Percentiles rank a stretch among this genome's conserved stretches.
phyloP scores from a whole-genome alignment of 2,329 filamentous ascomycete genomes.

The Tolypocladium inflatum region DNA sequence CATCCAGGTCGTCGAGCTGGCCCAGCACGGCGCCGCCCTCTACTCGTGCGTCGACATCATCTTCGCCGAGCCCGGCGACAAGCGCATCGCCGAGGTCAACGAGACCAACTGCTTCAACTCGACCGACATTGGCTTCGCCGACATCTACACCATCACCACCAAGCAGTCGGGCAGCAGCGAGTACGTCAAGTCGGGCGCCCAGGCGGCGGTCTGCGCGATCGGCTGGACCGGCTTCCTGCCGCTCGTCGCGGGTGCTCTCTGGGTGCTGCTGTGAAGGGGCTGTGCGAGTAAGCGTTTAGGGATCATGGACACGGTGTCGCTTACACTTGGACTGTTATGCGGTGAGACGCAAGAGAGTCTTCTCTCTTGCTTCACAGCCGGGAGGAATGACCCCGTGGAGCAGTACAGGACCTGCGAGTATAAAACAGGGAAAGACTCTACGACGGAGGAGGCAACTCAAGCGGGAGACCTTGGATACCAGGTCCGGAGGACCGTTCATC shows the following conservation, averaged over 20 bases:
- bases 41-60: conserved; percentile 95
- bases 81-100: conserved; percentile 60
- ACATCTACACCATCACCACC: conserved; percentile 61
- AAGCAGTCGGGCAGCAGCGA: conserved; percentile 27
- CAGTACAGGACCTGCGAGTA: neutral
- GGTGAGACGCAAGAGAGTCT: neutral
- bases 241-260: conserved; percentile 26
- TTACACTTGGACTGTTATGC: too few species aligned
- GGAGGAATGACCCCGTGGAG: neutral
- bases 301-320: neutral
- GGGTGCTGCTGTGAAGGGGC: conserved; percentile 23
- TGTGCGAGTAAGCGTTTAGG: neutral
- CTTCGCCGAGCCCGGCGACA: conserved; percentile 69
- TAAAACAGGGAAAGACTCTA: neutral
- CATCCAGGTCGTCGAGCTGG: conserved; percentile 78
- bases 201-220: conserved; percentile 6
- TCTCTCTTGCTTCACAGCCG: too few species aligned
- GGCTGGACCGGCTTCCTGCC: conserved; percentile 32
- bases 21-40: conserved; percentile 72
- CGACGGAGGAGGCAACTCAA: neutral
- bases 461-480: neutral
- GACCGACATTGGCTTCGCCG: conserved; percentile 63
- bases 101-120: conserved; percentile 84
- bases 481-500: neutral
- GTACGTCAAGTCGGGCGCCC: conserved; percentile 19